A percentile compares a stretch with the other conserved stretches of the same genome.
Conservation (phyloP, 2,329 filamentous ascomycete genomes). For the Ceratocystis cubensis region DNA sequence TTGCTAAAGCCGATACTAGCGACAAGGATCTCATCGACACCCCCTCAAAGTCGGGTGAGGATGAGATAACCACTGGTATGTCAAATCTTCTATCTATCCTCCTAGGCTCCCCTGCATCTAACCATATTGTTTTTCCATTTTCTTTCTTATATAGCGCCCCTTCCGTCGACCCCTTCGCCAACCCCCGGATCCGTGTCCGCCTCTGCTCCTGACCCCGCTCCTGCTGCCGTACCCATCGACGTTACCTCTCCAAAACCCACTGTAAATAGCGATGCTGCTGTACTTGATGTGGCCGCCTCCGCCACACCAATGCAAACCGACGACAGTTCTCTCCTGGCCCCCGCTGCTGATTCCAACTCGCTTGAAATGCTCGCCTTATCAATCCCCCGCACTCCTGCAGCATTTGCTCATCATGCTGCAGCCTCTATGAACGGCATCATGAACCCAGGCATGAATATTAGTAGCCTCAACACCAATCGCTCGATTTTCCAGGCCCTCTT, state of each 20-base stretch:
- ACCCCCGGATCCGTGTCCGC: background rate
- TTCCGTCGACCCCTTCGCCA: background rate
- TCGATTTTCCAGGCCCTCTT: constrained; percentile 13
- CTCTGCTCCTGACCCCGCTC: background rate
- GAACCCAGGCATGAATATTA: background rate
- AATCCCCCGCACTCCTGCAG: constrained; percentile 18
- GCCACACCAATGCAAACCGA: constrained; percentile 8
- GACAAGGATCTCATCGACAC: background rate
- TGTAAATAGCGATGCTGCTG: background rate
- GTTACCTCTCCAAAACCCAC: background rate
- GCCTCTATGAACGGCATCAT: constrained; percentile 8
- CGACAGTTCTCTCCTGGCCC: background rate
- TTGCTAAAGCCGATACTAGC: background rate
- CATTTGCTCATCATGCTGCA: constrained; percentile 19
- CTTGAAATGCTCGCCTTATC: constrained; percentile 15
- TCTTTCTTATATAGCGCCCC: background rate
- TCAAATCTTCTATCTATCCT: background rate
- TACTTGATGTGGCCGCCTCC: constrained; percentile 8
- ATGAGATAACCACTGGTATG: background rate
- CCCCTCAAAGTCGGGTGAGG: background rate
- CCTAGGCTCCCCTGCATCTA: background rate
- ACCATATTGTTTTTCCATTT: background rate
- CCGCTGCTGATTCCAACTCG: background rate
- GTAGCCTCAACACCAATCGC: constrained; percentile 9
- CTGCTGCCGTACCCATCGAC: background rate